Evolutionary conservation across 73 alveolate genomes (phyloP).

Genomic region (Loxodes magnus): DNA sequence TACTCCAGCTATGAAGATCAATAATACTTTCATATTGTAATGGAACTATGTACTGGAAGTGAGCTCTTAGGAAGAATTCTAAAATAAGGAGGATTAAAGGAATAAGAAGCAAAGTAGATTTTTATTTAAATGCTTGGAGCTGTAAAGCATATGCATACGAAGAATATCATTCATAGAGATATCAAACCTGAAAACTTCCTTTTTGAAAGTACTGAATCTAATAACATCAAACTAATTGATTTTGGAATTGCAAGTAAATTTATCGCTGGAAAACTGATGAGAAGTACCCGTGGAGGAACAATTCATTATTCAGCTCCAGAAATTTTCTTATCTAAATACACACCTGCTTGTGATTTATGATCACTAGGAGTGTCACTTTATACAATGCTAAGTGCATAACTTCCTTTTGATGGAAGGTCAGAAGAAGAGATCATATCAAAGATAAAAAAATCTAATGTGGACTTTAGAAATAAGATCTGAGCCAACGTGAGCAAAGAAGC

Average conservation of each 20-base stretch:
- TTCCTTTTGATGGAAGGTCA: neutral
- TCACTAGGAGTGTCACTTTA: neutral
- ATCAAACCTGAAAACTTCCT: slow-evolving; percentile 6
- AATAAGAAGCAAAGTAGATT: neutral
- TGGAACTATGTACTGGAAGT: slow-evolving; percentile 37
- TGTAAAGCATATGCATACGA: neutral
- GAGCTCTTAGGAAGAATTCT: slow-evolving; percentile 20
- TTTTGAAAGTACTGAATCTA: neutral
- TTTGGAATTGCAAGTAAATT: slow-evolving; percentile 5
- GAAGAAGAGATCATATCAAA: neutral
- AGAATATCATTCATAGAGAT: neutral
- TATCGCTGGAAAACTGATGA: neutral
- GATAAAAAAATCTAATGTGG: neutral
- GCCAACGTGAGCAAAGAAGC: slow-evolving; percentile 15
- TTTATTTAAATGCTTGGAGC: neutral
- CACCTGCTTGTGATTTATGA: neutral
- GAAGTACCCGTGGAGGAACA: neutral
- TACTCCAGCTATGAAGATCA: slow-evolving; percentile 11
- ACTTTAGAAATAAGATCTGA: neutral
- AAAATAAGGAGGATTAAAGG: slow-evolving; percentile 18
- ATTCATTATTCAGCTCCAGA: neutral
- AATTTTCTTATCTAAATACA: neutral
- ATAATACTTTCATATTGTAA: slow-evolving; percentile 21
- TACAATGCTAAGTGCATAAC: neutral
- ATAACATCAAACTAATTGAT: neutral